phyloP scores from a whole-genome alignment of 805 yeast species.

The Nakazawaea ernobii region DNA sequence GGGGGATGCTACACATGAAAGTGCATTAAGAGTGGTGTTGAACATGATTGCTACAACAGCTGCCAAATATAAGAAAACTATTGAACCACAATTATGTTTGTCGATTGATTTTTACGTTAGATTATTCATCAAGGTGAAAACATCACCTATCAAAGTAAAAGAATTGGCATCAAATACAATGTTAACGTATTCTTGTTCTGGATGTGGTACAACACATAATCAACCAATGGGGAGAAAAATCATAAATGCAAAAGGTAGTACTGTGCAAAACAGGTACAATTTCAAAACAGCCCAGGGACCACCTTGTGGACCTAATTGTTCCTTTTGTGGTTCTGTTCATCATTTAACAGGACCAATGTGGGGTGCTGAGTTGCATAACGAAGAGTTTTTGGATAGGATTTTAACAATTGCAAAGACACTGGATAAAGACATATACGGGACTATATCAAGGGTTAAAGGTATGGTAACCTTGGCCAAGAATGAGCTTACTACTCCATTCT shows the following conservation, averaged over 20 bases:
- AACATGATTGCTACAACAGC: slow-evolving; percentile 75
- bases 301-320: slow-evolving; percentile 55
- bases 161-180: slow-evolving; percentile 70
- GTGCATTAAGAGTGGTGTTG: slow-evolving; percentile 81
- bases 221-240: slow-evolving; percentile 72
- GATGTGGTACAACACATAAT: slow-evolving; percentile 67
- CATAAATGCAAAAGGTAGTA: slow-evolving; percentile 20
- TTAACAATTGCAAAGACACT: slow-evolving; percentile 48
- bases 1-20: slow-evolving; percentile 86
- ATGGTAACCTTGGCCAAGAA: slow-evolving; percentile 81
- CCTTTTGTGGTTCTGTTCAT: slow-evolving; percentile 60
- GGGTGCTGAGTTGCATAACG: slow-evolving; percentile 73
- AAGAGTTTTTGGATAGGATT: slow-evolving; percentile 58
- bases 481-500: slow-evolving; percentile 73
- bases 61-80: slow-evolving; percentile 79
- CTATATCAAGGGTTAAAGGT: slow-evolving; percentile 81
- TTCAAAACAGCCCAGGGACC: slow-evolving; percentile 65
- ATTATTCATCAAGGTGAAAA: slow-evolving; percentile 70
- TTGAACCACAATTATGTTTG: slow-evolving; percentile 81
- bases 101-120: slow-evolving; percentile 93
- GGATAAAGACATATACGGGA: slow-evolving; percentile 59
- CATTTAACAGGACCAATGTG: slow-evolving; percentile 97
- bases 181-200: slow-evolving; percentile 77
- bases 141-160: slow-evolving; percentile 79
- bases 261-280: slow-evolving; percentile 26